Evolutionary conservation across 192 early-diverging fungal genomes (phyloP).

Genomic region (Coemansia sp.): DNA sequence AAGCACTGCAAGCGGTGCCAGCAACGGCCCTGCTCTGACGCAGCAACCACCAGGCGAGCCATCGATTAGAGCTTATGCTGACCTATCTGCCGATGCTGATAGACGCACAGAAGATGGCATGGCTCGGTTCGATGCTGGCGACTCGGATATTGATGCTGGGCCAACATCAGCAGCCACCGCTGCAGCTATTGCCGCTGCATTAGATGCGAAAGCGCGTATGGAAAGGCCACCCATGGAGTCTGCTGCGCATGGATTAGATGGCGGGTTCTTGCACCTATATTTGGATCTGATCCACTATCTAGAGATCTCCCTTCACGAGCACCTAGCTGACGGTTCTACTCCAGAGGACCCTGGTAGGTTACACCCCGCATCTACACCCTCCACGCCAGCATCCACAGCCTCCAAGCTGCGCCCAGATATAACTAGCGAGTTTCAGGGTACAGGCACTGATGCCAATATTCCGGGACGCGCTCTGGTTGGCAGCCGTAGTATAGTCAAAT

Average conservation of each 20-base stretch:
- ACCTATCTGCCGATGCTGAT: not conserved
- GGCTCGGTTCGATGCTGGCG: slow-evolving; percentile 1
- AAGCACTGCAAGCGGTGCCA: slow-evolving; percentile 41
- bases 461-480: slow-evolving; percentile 13
- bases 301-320: slow-evolving; percentile 34
- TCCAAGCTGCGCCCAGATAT: not conserved
- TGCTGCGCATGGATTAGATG: slow-evolving; percentile 24
- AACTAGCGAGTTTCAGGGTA: not conserved
- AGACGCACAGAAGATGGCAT: not conserved
- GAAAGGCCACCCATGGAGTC: slow-evolving; percentile 18
- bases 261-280: slow-evolving; percentile 67
- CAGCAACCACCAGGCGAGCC: not conserved
- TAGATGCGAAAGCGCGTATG: slow-evolving; percentile 34
- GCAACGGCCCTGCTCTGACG: slow-evolving; percentile 11
- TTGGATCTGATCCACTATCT: slow-evolving; percentile 61
- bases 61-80: not conserved
- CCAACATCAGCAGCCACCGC: slow-evolving; percentile 26
- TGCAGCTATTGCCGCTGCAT: slow-evolving; percentile 20
- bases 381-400: not conserved
- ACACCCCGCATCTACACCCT: not conserved
- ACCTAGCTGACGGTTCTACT: slow-evolving; percentile 6
- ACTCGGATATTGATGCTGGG: slow-evolving; percentile 23
- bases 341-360: not conserved
- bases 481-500: slow-evolving; percentile 23
- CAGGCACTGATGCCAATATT: not conserved